Evolutionary conservation across 2,329 filamentous ascomycete species (phyloP), one percentile per base, ranked within the genome.

Genomic region (Pseudovirgaria hyperparasitica): DNA sequence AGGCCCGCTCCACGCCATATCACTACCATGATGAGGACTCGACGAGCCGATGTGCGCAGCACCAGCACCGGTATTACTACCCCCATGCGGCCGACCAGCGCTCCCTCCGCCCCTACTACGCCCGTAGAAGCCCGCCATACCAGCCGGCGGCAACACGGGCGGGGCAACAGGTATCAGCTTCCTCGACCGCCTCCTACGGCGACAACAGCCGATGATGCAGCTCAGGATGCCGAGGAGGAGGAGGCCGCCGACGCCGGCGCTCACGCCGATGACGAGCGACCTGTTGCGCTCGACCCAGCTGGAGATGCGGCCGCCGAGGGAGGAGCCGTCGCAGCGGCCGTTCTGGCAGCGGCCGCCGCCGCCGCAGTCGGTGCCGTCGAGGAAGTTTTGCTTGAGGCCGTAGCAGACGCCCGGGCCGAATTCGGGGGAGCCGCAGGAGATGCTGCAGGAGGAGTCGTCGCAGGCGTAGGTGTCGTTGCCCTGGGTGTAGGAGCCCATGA

Each of bases 331-430:
- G 56, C 90, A 98, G 40, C 65, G 59, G 22, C 90, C 90, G 42
- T 86, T 87, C 27, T 53, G 49, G 54, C 90, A 98, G 30, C 62
- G 65, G 5, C 90, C 90, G 29, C 82, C 82, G 11, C 78, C 80
- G 27, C 73, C 67, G 49, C 90, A 98, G 2, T 70, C 60, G 1
- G 90, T 96, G 11, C 90, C 90, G 48, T 98, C 90, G 16, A 96
- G 63, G 57, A 92, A 96, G 56, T 92, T 90, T 50, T 94, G 85
- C 49, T 82, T 76, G 58, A 92, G 70, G 13, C 69, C 68, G 33
- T 79, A 76, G 54, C 84, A 93, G 6, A 67, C 63, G 31, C 70
- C 69, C 5, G 60, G 36, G 6, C 71, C 71, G 31, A 86, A 76
- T 30, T 72, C 62, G 4, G 82, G 73, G 14, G 76, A 78, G 3